phyloP scores from a whole-genome alignment of 306 rosid species.

The Nissolia schottii region DNA sequence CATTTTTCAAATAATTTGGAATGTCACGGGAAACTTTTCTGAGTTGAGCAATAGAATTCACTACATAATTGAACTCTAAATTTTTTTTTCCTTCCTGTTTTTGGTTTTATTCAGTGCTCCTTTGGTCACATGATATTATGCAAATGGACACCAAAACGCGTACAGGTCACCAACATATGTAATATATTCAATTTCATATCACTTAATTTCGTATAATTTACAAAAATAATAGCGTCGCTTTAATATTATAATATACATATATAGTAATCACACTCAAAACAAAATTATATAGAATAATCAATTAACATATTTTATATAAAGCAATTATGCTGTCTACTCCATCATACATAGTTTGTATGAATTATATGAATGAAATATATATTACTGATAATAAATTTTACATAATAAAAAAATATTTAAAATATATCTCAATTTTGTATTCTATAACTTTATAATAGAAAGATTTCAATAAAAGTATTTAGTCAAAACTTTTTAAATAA shows the following conservation, averaged over 20 bases:
- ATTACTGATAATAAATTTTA: too few relatives aligned
- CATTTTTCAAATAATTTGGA: slow-evolving; percentile 37
- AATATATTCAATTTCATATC: slow-evolving; percentile 26
- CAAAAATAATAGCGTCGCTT: slow-evolving; percentile 1
- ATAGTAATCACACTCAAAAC: too few relatives aligned
- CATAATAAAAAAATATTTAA: too few relatives aligned
- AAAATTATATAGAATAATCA: slow-evolving; percentile 9
- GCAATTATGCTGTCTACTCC: too few relatives aligned
- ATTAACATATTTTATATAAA: too few relatives aligned
- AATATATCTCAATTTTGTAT: too few relatives aligned
- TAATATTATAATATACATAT: too few relatives aligned
- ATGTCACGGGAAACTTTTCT: slow-evolving; percentile 79
- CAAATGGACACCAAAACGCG: slow-evolving; percentile 45
- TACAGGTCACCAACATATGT: slow-evolving; percentile 42
- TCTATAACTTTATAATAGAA: too few relatives aligned
- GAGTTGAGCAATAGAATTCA: slow-evolving; percentile 36
- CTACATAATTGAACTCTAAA: slow-evolving; percentile 47
- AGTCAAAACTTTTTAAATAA: too few relatives aligned
- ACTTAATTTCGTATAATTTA: not conserved
- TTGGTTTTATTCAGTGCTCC: slow-evolving; percentile 32
- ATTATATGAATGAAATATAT: too few relatives aligned
- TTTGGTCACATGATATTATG: slow-evolving; percentile 35
- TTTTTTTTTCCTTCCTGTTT: slow-evolving; percentile 27
- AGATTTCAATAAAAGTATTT: too few relatives aligned
- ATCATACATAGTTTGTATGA: too few relatives aligned